These are phyloP conservation scores for Knufia petricola DNA, from an alignment of 2,329 filamentous ascomycete genomes.

Conservation along the genomic window DNA sequence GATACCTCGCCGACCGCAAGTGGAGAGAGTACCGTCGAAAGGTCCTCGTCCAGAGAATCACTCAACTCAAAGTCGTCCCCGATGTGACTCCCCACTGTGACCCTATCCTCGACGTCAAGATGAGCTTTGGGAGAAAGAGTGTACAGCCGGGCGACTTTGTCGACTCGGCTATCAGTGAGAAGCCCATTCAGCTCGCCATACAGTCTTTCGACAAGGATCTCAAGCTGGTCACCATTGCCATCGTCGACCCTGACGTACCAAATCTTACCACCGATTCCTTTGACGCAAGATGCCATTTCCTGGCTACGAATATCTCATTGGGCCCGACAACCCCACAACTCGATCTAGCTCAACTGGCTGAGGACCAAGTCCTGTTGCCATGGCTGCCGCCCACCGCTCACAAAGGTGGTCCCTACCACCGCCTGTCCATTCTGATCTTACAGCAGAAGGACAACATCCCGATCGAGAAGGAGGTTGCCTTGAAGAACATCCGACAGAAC, in stretches of 20 bases:
- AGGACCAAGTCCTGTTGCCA: slow-evolving; percentile 59
- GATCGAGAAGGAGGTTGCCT: slow-evolving; percentile 50
- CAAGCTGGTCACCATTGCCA: slow-evolving; percentile 71
- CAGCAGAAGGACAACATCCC: slow-evolving; percentile 59
- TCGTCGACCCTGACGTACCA: slow-evolving; percentile 86
- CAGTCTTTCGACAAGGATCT: slow-evolving; percentile 77
- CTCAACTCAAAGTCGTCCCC: slow-evolving; percentile 77
- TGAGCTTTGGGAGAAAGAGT: slow-evolving; percentile 64
- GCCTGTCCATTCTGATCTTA: slow-evolving; percentile 71
- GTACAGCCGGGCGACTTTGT: slow-evolving; percentile 71
- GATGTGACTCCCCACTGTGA: slow-evolving; percentile 77
- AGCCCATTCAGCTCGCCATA: slow-evolving; percentile 64
- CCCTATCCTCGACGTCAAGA: slow-evolving; percentile 66
- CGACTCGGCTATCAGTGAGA: slow-evolving; percentile 62
- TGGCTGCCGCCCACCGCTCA: slow-evolving; percentile 83
- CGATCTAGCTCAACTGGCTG: slow-evolving; percentile 53
- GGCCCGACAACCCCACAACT: slow-evolving; percentile 52
- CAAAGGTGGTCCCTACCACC: slow-evolving; percentile 86
- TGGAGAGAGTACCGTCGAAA: slow-evolving; percentile 77
- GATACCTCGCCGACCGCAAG: slow-evolving; percentile 73
- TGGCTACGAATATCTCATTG: slow-evolving; percentile 65
- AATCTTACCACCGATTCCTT: slow-evolving; percentile 66
- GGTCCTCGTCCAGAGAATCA: slow-evolving; percentile 73
- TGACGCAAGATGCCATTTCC: slow-evolving; percentile 72
- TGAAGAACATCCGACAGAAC: slow-evolving; percentile 46